Base-by-base conservation (phyloP, 345 rosid species). In the Eucalyptus coolabah region DNA sequence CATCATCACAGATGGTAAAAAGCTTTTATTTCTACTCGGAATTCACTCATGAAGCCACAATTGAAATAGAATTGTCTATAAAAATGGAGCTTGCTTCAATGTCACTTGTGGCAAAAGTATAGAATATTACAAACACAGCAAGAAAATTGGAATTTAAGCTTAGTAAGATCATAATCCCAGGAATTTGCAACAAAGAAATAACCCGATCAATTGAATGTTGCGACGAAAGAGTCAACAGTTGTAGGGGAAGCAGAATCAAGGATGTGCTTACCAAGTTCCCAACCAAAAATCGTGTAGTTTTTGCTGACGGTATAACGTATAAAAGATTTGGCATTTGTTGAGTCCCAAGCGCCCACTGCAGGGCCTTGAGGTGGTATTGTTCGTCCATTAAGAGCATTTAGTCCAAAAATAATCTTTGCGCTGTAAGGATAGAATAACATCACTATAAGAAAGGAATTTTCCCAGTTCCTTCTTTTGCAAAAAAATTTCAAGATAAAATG, bases 211-310 rank as follows among this genome's bases (percentile, higher is more conserved):
- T 0, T 40, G 30, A 4, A 77, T 77, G 16, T 21, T 40, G 85
- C 0, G 30, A 77, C 21, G 83, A 77, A 77, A 77, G 47, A 77
- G 30, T 23, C 30, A 6, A 77, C 45, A 3, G 16, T 21, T 21
- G 83, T 21, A 0, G 51, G 51, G 19, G 85, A 77, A 21, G 47
- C 85, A 77, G 47, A 77, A 77, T 77, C 3, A 21, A 28, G 9
- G 14, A 56, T 37, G 51, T 42, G 67, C 95, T 93, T 93, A 98
- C 99, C 99, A 0, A 98, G 96, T 94, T 98, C 99, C 98, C 98
- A 97, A 18, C 95, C 96, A 90, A 93, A 91, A 45, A 97, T 92
- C 21, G 90, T 86, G 88, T 95, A 92, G 86, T 94, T 94, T 89
- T 92, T 94, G 87, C 91, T 50, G 21, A 90, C 94, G 32, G 95